Evolutionary conservation across 2,329 filamentous ascomycete species (phyloP), one percentile per base, ranked within the genome.

Genomic region (Epicoccum sorghinum): DNA sequence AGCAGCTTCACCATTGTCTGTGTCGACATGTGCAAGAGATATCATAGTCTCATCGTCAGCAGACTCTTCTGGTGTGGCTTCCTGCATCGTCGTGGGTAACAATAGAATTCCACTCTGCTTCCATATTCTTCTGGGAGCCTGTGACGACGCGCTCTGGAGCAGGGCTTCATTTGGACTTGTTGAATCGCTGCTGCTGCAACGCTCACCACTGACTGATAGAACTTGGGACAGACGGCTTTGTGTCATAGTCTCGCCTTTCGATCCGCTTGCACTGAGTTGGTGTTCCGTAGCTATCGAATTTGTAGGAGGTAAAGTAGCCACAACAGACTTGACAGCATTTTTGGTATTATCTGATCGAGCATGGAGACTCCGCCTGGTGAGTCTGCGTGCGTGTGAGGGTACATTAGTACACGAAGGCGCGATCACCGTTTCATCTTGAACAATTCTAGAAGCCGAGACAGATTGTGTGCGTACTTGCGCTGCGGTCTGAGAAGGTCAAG

Each of bases 1-100:
- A 25, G 36, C 45, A 23, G 23, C 30, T 7, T 54, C 52, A 9
- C 32, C 36, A 4, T 49, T 27, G 7, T 12, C 41, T 29, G 37
- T 41, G 8, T 54, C 30, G 4, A 36, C 5, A 18, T 37, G 36
- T 7, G 24, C 4, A 13, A 12, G 9, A 3, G 8, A 4, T 2
- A 8, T 7, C 5, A 8, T 29, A 3, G 4, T 12, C 9, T 27
- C 46, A 37, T 54, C 35, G 14, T 22, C 40, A n/a, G 45, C 40
- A n/a, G 52, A 49, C 13, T 49, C 45, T 0, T 46, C 24, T 4
- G 52, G 52, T 10, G 45, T 49, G 2, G 29, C 35, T 13, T 49
- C 35, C 25, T 49, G 45, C 30, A 32, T 8, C 9, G n/a, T 22
- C 1, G 10, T 0, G 1, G 10, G 24, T 8, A 4, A 18, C 10